These are phyloP conservation scores for Colletotrichum cordylinicola DNA, from an alignment of 2,329 filamentous ascomycete species.

Conservation along the genomic window DNA sequence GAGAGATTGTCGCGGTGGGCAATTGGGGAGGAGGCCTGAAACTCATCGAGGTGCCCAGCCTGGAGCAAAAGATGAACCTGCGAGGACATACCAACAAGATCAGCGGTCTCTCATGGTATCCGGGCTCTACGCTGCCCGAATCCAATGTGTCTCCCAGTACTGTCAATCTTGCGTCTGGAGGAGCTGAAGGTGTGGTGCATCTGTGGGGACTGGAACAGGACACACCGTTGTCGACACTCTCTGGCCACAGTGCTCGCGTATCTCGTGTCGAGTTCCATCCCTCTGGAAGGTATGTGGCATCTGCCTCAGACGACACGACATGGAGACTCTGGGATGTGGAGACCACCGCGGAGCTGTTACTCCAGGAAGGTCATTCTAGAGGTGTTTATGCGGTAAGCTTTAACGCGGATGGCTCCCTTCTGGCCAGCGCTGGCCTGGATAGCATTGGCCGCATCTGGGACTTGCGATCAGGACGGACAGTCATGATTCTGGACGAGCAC, in stretches of 20 bases:
- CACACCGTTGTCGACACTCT: constrained; percentile 81
- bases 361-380: constrained; percentile 93
- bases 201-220: constrained; percentile 91
- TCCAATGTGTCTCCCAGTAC: constrained; percentile 73
- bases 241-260: constrained; percentile 85
- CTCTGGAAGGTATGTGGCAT: constrained; percentile 86
- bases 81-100: constrained; percentile 89
- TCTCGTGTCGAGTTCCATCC: constrained; percentile 95
- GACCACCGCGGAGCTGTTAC: constrained; percentile 80
- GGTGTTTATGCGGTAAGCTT: constrained; percentile 92
- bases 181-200: constrained; percentile 85
- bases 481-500: constrained; percentile 86
- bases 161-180: constrained; percentile 89
- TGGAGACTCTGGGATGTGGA: constrained; percentile 97
- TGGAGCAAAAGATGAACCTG: constrained; percentile 77
- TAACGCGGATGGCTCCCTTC: constrained; percentile 86
- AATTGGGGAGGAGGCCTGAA: constrained; percentile 94
- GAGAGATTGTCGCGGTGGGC: constrained; percentile 83
- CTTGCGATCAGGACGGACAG: constrained; percentile 86
- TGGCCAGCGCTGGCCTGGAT: constrained; percentile 92
- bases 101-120: constrained; percentile 90
- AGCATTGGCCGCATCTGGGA: constrained; percentile 97
- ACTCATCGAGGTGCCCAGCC: constrained; percentile 80
- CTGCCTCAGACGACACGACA: constrained; percentile 93
- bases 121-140: constrained; percentile 76